Conservation (phyloP, 2,329 filamentous ascomycete species). For the Thelonectria blattea region DNA sequence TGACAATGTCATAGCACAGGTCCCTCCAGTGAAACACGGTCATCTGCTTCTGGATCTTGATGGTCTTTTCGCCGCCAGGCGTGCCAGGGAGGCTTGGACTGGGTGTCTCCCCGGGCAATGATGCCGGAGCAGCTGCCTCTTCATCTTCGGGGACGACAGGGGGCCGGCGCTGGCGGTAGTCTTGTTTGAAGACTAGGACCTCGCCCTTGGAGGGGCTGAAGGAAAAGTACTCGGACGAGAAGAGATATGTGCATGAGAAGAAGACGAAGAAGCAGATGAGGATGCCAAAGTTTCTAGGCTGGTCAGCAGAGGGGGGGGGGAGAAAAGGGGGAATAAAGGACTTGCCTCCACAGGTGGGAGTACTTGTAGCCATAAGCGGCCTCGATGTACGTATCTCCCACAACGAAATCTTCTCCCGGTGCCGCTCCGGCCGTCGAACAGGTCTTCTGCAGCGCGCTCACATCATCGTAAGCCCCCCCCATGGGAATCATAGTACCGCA, state of each 20-base stretch:
- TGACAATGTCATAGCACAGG: slow-evolving; percentile 64
- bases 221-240: slow-evolving; percentile 59
- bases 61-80: slow-evolving; percentile 1
- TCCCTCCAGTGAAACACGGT: slow-evolving; percentile 71
- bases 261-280: slow-evolving; percentile 66
- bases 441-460: slow-evolving; percentile 1
- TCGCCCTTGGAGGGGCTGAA: slow-evolving; percentile 69
- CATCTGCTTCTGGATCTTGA: slow-evolving; percentile 8
- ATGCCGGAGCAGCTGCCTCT: slow-evolving; percentile 1
- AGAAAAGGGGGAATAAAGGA: not conserved
- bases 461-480: slow-evolving; percentile 6
- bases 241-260: slow-evolving; percentile 67
- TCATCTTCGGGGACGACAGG: slow-evolving; percentile 1
- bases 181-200: slow-evolving; percentile 66
- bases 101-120: not conserved
- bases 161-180: not conserved
- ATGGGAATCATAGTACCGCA: slow-evolving; percentile 17
- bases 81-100: not conserved
- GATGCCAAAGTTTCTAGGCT: slow-evolving; percentile 66
- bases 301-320: not conserved
- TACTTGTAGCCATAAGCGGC: slow-evolving; percentile 54
- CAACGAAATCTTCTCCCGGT: slow-evolving; percentile 12
- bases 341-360: slow-evolving; percentile 58
- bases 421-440: slow-evolving; percentile 25
- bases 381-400: slow-evolving; percentile 26